phyloP scores from a whole-genome alignment of 345 rosid species.

The Boechera divaricarpa region DNA sequence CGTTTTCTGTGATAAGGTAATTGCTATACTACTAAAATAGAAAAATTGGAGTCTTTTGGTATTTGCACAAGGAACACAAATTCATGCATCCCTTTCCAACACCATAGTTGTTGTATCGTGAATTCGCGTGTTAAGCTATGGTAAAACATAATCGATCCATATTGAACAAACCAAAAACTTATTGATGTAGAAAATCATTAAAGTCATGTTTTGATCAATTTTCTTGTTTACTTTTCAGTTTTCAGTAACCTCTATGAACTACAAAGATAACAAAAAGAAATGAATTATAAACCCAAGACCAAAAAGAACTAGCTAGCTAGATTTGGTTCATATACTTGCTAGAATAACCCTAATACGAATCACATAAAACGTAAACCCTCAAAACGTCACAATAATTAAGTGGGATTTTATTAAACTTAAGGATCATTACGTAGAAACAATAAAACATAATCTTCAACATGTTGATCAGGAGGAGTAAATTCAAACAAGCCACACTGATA shows the following conservation, averaged over 20 bases:
- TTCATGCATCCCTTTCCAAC: constrained; percentile 6
- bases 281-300: not conserved
- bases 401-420: not conserved
- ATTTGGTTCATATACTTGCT: not conserved
- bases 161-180: not conserved
- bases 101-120: not conserved
- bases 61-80: constrained; percentile 8
- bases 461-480: constrained; percentile 5
- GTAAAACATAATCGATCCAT: not conserved
- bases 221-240: not conserved
- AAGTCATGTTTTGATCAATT: not conserved
- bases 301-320: not conserved
- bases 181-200: not conserved
- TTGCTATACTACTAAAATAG: not conserved
- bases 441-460: constrained; percentile 10
- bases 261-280: not conserved
- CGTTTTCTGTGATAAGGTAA: constrained; percentile 4
- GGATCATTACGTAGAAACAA: constrained; percentile 1
- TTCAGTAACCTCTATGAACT: not conserved
- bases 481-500: constrained; percentile 12
- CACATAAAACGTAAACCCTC: constrained; percentile 13
- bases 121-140: not conserved
- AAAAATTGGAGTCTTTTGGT: not conserved
- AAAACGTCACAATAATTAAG: not conserved
- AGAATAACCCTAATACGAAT: not conserved